phyloP scores from a whole-genome alignment of 2,329 filamentous ascomycete genomes.

The Botrytis byssoidea region DNA sequence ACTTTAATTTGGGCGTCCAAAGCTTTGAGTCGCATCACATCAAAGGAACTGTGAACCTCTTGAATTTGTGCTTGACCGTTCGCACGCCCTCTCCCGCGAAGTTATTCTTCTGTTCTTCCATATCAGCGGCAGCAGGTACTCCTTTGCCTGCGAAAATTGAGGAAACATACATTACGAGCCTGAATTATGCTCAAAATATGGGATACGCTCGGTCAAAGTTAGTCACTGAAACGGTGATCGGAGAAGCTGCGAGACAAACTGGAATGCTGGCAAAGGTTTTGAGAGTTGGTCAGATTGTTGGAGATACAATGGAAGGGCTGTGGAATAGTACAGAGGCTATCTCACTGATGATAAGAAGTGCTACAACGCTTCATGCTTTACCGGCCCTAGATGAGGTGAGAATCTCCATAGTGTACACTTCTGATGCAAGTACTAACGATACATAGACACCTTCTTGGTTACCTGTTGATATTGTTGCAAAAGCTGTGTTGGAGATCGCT shows the following conservation, averaged over 20 bases:
- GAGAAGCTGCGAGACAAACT: constrained; percentile 38
- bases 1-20: constrained; percentile 53
- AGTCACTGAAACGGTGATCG: constrained; percentile 48
- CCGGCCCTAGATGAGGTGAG: constrained; percentile 46
- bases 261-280: constrained; percentile 42
- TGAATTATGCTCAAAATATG: constrained; percentile 45
- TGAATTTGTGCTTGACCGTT: constrained; percentile 40
- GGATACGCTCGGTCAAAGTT: constrained; percentile 53
- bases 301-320: constrained; percentile 46
- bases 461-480: constrained; percentile 47
- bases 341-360: constrained; percentile 50
- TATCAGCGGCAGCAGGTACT: constrained; percentile 40
- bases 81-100: constrained; percentile 35
- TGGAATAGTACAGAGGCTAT: constrained; percentile 55
- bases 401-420: neutral
- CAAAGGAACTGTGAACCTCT: constrained; percentile 45
- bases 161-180: constrained; percentile 38
- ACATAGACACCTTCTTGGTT: constrained; percentile 44
- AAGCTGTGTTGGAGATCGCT: constrained; percentile 43
- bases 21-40: constrained; percentile 50
- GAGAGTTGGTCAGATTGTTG: constrained; percentile 52
- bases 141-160: constrained; percentile 35
- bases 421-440: neutral
- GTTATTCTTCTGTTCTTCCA: constrained; percentile 43
- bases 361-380: constrained; percentile 45